Percentiles rank a stretch among this genome's conserved stretches.
Conservation (phyloP, 371 early-diverging fungal genomes). For the Vavraia culicis region DNA sequence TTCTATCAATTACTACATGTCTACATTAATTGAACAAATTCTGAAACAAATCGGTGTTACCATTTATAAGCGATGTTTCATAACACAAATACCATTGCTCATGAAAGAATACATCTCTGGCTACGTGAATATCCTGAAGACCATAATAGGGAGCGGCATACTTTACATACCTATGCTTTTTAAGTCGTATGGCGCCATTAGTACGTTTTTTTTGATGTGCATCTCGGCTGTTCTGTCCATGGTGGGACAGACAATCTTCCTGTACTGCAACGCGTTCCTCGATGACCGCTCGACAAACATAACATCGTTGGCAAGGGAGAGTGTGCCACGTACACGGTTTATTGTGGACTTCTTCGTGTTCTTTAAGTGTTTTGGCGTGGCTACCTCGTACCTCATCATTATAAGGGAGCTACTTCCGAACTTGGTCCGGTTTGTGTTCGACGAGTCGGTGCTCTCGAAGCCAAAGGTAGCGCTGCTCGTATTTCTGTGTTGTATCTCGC, state of each 20-base stretch:
- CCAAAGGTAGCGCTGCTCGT: conserved; percentile 16
- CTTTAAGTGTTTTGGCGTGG: conserved; percentile 93
- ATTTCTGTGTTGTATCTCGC: conserved; percentile 24
- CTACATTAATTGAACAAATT: not conserved
- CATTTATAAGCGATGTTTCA: not conserved
- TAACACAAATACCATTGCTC: not conserved
- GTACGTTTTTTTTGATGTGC: conserved; percentile 21
- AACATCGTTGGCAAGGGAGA: conserved; percentile 54
- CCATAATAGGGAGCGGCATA: conserved; percentile 42
- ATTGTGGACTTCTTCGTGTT: conserved; percentile 84
- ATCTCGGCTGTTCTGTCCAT: conserved; percentile 24
- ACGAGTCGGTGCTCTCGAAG: conserved; percentile 3
- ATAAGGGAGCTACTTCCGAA: conserved; percentile 67
- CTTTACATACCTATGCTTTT: conserved; percentile 38
- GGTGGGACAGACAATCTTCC: conserved; percentile 30
- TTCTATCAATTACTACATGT: too few relatives aligned
- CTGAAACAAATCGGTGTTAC: conserved; percentile 1
- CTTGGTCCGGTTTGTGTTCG: conserved; percentile 18
- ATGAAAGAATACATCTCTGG: conserved; percentile 7
- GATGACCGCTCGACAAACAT: conserved; percentile 29
- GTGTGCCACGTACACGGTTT: conserved; percentile 65
- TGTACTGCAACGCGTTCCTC: conserved; percentile 13
- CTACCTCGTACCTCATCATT: conserved; percentile 88
- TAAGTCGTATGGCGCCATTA: conserved; percentile 33
- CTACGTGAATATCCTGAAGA: conserved; percentile 40